Conservation (phyloP, 441 rosid genomes). For the Erodium texanum region DNA sequence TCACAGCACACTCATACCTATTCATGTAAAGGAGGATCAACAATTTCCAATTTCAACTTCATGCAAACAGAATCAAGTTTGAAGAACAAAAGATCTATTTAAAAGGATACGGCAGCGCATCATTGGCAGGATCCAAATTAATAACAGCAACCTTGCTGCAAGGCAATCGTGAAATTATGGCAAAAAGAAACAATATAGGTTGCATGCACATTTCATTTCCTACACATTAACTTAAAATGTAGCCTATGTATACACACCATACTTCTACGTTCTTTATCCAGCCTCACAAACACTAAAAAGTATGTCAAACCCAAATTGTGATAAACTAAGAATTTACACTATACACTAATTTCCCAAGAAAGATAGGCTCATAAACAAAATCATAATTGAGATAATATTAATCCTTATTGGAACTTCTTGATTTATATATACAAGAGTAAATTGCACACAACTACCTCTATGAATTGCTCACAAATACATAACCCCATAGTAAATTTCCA, state of each 20-base stretch:
- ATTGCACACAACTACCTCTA: no score
- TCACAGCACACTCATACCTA: slow-evolving; percentile 79
- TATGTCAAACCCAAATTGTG: not conserved
- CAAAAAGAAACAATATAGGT: not conserved
- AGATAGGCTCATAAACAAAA: not conserved
- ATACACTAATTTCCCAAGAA: not conserved
- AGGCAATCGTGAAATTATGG: not conserved
- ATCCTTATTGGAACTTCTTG: not conserved
- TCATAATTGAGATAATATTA: not conserved
- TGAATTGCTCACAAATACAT: no score
- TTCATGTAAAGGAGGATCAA: slow-evolving; percentile 33
- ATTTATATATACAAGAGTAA: no score
- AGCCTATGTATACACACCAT: not conserved
- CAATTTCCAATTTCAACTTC: not conserved
- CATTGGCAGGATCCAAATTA: slow-evolving; percentile 95
- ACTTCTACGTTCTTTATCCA: not conserved
- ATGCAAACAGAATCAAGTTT: slow-evolving; percentile 7
- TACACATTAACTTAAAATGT: not conserved
- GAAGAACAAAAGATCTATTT: not conserved
- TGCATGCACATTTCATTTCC: not conserved
- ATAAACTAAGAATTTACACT: not conserved
- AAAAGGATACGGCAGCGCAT: slow-evolving; percentile 69
- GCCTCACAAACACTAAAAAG: not conserved
- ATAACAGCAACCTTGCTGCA: slow-evolving; percentile 87
- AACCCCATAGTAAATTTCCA: no score